Evolutionary conservation across 768 basidiomycete species (phyloP), one percentile per base, ranked within the genome.

Genomic region (Trametes coccinea): DNA sequence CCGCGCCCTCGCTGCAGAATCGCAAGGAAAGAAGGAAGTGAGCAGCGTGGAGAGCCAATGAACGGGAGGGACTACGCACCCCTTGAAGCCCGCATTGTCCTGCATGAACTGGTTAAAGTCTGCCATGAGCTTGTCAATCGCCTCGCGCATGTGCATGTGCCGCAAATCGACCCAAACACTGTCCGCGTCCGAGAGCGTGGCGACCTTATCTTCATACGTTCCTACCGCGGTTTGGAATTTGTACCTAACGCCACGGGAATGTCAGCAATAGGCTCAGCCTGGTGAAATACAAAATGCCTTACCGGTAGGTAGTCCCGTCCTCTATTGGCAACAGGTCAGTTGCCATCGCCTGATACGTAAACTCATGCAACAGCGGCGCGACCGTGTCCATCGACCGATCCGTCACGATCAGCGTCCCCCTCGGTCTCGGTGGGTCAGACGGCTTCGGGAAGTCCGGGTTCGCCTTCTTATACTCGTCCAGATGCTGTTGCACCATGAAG

Each of bases 331-430:
- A 80, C 17, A 99, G 75, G 73, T 99, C 97, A 67, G 95, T 94
- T 51, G 90, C 90, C 97, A 99, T 99, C 0, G 97, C 96, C 74
- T 98, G 97, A 74, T 98, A 99, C 22, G 96, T 98, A 71, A 99
- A 99, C 71, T 98, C 97, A 72, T 99, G 97, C 39, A 97, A 72
- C 62, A 98, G 84, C 1, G 97, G 97, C 2, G 93, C 89, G 29
- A 90, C 71, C 68, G 88, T 87, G 74, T 99, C 97, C 89, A 99
- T 93, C 3, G 95, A 84, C n/a, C 97, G 87, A 74, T 99, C 97
- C 4, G 95, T 95, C 61, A 99, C 89, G 70, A 98, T 82, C 41
- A 98, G 77, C 14, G 93, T 90, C 3, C 84, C 87, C 59, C 90
- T 85, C 11, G 90, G 88, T 61, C 94, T 77, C 68, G 56, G 54